Evolutionary conservation across 2,329 filamentous ascomycete species (phyloP).

Genomic region (Trichoderma koningii): DNA sequence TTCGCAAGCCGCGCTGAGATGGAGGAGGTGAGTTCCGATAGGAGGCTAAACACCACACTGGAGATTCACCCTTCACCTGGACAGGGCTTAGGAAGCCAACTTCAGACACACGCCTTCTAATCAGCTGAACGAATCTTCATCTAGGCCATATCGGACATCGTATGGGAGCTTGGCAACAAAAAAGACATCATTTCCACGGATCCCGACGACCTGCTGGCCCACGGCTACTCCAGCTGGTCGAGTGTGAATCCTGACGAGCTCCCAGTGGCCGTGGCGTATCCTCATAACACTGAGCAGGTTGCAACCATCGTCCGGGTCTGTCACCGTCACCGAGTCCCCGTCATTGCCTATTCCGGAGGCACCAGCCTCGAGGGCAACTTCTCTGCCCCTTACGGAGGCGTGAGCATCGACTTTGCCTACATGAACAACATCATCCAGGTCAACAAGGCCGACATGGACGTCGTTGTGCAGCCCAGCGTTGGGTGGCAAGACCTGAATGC

Average conservation of each 20-base stretch:
- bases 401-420: conserved; percentile 84
- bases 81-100: no score
- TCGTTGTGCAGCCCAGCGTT: conserved; percentile 87
- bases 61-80: no score
- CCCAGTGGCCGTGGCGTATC: conserved; percentile 66
- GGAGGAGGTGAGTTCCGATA: conserved; percentile 39
- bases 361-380: conserved; percentile 89
- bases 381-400: conserved; percentile 79
- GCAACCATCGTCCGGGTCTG: conserved; percentile 67
- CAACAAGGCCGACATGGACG: conserved; percentile 86
- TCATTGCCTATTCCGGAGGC: conserved; percentile 85
- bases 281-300: conserved; percentile 62
- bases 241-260: conserved; percentile 61
- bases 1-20: conserved; percentile 50
- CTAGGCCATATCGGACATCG: conserved; percentile 60
- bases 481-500: conserved; percentile 91
- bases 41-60: background rate
- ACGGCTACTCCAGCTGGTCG: conserved; percentile 71
- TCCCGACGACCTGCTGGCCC: conserved; percentile 60
- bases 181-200: conserved; percentile 65
- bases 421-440: conserved; percentile 83
- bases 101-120: no score
- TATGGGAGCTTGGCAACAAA: conserved; percentile 45
- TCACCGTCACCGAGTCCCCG: conserved; percentile 75
- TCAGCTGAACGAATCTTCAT: background rate